Conservation (phyloP, 768 basidiomycete species). For the Collybiopsis luxurians region DNA sequence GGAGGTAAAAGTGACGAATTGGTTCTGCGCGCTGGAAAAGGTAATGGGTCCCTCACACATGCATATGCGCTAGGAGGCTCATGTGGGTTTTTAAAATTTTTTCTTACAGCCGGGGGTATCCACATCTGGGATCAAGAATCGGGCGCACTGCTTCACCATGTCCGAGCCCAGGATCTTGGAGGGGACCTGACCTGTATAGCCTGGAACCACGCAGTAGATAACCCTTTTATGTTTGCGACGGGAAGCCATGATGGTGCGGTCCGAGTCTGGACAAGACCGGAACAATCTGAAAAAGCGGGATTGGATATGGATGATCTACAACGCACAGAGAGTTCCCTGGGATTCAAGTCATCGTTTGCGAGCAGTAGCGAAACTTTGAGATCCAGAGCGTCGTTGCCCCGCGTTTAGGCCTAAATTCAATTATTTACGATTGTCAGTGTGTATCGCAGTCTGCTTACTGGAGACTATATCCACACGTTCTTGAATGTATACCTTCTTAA, state of each 20-base stretch:
- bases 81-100: background rate
- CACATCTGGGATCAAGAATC: conserved; percentile 87
- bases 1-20: conserved; percentile 81
- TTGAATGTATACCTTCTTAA: no score
- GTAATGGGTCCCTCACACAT: background rate
- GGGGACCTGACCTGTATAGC: conserved; percentile 79
- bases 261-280: conserved; percentile 63
- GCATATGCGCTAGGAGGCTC: background rate
- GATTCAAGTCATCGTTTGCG: no score
- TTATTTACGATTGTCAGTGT: no score
- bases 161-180: conserved; percentile 58
- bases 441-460: no score
- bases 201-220: conserved; percentile 68
- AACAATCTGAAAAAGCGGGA: background rate
- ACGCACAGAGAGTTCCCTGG: conserved; percentile 9
- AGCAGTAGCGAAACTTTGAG: no score
- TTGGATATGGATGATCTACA: conserved; percentile 5
- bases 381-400: no score
- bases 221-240: conserved; percentile 73
- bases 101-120: conserved; percentile 64
- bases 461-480: no score
- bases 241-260: conserved; percentile 77
- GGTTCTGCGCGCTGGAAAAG: conserved; percentile 71
- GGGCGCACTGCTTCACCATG: conserved; percentile 65
- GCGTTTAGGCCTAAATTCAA: no score